Evolutionary conservation across 2,329 filamentous ascomycete species (phyloP).

Genomic region (Hypoxylon sp.): DNA sequence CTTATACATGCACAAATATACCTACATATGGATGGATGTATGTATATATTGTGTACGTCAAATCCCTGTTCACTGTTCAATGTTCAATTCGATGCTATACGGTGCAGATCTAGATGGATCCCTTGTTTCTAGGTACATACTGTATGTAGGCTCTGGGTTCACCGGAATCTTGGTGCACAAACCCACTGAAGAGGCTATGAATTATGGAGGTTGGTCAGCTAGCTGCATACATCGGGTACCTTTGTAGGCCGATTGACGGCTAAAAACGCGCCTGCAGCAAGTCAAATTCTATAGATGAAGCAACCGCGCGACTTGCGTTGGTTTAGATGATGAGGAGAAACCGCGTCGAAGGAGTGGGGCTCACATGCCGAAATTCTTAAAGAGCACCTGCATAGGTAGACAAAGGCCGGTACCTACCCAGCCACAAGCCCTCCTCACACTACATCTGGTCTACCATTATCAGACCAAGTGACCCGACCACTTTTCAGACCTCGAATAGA

Average conservation of each 20-base stretch:
- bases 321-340: conserved; percentile 38
- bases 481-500: conserved; percentile 27
- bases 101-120: too few species aligned
- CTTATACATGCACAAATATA: conserved; percentile 4
- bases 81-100: neutral
- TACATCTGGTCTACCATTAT: conserved; percentile 25
- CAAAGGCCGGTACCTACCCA: conserved; percentile 29
- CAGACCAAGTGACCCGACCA: conserved; percentile 36
- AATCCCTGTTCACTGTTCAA: neutral
- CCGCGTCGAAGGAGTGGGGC: conserved; percentile 36
- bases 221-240: neutral
- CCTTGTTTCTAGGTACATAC: neutral
- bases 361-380: conserved; percentile 26
- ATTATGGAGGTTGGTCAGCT: conserved; percentile 31
- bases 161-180: conserved; percentile 12
- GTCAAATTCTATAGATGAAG: conserved; percentile 32
- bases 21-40: too few species aligned
- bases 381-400: conserved; percentile 27
- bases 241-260: conserved; percentile 19
- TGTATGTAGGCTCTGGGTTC: neutral
- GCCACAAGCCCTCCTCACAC: conserved; percentile 20
- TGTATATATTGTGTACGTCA: neutral
- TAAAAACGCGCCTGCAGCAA: conserved; percentile 45
- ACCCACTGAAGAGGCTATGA: conserved; percentile 27
- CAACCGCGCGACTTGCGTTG: conserved; percentile 43